These are phyloP conservation scores for Aeschynomene evenia DNA, from an alignment of 306 rosid species.

Conservation along the genomic window DNA sequence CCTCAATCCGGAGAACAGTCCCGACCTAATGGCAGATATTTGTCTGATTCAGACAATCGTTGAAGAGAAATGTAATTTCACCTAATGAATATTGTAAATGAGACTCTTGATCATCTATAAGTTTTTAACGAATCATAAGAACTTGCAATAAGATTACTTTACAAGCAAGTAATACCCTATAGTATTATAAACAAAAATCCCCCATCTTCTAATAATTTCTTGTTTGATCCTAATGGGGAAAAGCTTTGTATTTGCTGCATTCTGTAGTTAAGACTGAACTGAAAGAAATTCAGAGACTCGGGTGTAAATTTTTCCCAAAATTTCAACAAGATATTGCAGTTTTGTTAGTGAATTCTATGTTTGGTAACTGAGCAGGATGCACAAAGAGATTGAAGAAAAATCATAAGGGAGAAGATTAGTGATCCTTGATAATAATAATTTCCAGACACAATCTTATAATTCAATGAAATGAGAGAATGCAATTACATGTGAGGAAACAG, in stretches of 20 bases:
- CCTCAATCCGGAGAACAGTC: slow-evolving; percentile 76
- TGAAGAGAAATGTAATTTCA: slow-evolving; percentile 18
- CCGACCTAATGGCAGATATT: slow-evolving; percentile 65
- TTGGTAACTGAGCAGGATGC: background rate
- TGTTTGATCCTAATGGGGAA: background rate
- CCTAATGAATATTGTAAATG: background rate
- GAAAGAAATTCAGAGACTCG: slow-evolving; percentile 1
- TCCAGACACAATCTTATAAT: background rate
- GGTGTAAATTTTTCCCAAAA: background rate
- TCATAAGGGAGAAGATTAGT: background rate
- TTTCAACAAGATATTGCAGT: background rate
- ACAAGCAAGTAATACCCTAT: background rate
- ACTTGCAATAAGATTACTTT: background rate
- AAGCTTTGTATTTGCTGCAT: background rate
- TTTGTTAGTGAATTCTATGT: background rate
- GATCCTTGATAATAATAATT: background rate
- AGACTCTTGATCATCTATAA: slow-evolving; percentile 6
- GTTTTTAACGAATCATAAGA: slow-evolving; percentile 9
- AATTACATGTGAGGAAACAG: background rate
- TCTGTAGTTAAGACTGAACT: slow-evolving; percentile 6
- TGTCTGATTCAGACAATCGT: slow-evolving; percentile 28
- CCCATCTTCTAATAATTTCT: background rate
- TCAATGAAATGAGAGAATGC: slow-evolving; percentile 1
- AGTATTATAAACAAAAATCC: background rate
- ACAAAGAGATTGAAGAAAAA: background rate